Evolutionary conservation across 768 basidiomycete species (phyloP), one percentile per base, ranked within the genome.

Genomic region (Leccinum disarticulatum): DNA sequence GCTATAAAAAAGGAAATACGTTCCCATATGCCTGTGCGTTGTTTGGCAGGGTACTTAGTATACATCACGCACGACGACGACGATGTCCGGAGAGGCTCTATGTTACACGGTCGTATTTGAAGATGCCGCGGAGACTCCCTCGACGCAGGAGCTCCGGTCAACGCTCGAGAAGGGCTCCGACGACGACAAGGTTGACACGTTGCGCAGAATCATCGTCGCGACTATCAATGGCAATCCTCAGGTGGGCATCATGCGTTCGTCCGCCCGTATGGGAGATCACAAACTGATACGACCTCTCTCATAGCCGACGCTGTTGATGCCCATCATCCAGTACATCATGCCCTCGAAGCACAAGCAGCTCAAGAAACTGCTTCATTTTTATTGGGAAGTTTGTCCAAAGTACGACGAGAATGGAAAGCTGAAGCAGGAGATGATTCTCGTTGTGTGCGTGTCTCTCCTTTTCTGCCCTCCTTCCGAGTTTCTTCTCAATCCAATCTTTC

Each of bases 391-490:
- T 22, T 98, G 95, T 76, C 96, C 96, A 9, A 98, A 98, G 75
- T 88, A 95, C 63, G 96, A 98, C 68, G 96, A 98, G 68, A 88
- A 85, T 64, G 96, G 96, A 53, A 98, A 98, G 77, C 77, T 98
- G 65, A 98, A 96, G 83, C 97, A 98, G 77, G 96, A 99, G 79
- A 98, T 98, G 96, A 98, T 98, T 71, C 84, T 98, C 55, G 96
- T 98, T 33, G 95, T 95, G 93, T 95, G 74, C 73, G 93, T 85
- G 17, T 54, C 38, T 33, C 33, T 28, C 49, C 57, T 27, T 38
- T 49, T 57, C 38, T 41, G 38, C 17, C 38, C 38, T 17, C 17
- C 64, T 36, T n/a, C 19, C 22, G 52, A 17, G 27, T 54, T 47
- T 43, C 52, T 66, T 38, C 60, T 62, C 55, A 59, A 64, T 22